Evolutionary conservation across 192 early-diverging fungal species (phyloP).

Genomic region (Coemansia sp.): DNA sequence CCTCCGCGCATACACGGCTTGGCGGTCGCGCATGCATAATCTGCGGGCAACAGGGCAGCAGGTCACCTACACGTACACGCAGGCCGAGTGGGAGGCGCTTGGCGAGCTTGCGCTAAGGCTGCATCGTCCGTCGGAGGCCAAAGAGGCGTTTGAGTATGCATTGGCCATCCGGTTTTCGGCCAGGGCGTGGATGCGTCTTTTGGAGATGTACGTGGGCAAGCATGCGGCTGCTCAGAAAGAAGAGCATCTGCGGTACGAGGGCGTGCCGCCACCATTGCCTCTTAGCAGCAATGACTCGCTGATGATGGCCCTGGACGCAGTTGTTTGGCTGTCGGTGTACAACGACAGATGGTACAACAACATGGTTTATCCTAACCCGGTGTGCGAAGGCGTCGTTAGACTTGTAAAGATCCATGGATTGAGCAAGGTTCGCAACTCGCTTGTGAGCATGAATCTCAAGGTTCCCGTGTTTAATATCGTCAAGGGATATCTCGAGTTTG

Average conservation of each 20-base stretch:
- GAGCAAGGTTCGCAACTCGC: conserved; percentile 87
- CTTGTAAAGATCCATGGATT: conserved; percentile 84
- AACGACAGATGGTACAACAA: conserved; percentile 91
- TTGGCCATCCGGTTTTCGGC: conserved; percentile 89
- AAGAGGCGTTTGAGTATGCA: conserved; percentile 85
- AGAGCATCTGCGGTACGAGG: conserved; percentile 41
- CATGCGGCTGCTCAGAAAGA: conserved; percentile 65
- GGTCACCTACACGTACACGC: conserved; percentile 84
- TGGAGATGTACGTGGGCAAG: conserved; percentile 63
- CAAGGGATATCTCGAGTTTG: conserved; percentile 65
- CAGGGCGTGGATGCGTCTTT: conserved; percentile 81
- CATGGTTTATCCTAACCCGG: conserved; percentile 85
- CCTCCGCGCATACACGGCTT: conserved; percentile 89
- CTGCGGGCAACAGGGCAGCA: conserved; percentile 55
- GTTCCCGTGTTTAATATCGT: conserved; percentile 73
- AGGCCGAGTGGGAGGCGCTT: conserved; percentile 97
- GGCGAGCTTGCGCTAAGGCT: conserved; percentile 89
- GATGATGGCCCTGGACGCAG: conserved; percentile 71
- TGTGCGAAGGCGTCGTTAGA: conserved; percentile 79
- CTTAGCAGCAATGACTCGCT: conserved; percentile 59
- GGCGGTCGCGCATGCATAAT: conserved; percentile 78
- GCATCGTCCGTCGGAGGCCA: conserved; percentile 84
- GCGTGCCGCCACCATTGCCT: conserved; percentile 10
- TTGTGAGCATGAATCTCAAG: conserved; percentile 86
- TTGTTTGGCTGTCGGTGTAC: conserved; percentile 79